Percentiles rank a stretch among this genome's conserved stretches.
phyloP scores from a whole-genome alignment of 495 filamentous ascomycete genomes.

The Clohesyomyces aquaticus region DNA sequence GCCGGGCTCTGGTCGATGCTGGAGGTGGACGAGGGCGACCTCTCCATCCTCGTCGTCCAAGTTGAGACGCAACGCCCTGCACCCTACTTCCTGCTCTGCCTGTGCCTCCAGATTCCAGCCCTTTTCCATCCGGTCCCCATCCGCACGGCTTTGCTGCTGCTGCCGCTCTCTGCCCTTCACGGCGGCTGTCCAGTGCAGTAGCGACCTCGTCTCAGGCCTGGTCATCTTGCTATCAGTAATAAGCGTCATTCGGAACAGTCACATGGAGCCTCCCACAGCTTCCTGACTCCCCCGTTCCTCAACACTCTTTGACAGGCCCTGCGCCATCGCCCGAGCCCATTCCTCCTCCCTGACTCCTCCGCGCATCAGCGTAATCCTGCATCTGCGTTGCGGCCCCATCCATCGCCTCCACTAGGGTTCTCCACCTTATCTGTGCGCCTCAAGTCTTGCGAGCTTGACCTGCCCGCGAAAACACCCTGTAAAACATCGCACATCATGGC shows the following conservation, averaged over 20 bases:
- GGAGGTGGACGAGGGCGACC: not conserved
- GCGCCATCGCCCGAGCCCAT: constrained; percentile 15
- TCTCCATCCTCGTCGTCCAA: constrained; percentile 14
- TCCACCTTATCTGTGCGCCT: constrained; percentile 38
- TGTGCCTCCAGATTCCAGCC: not conserved
- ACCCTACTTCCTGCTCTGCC: not conserved
- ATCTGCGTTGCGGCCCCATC: constrained; percentile 6
- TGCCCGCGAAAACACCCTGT: constrained; percentile 26
- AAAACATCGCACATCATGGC: constrained; percentile 31
- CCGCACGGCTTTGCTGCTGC: constrained; percentile 3
- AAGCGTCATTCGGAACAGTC: constrained; percentile 40
- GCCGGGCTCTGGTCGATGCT: not conserved
- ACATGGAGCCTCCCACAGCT: constrained; percentile 24
- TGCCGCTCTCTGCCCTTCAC: constrained; percentile 19
- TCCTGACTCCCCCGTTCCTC: constrained; percentile 31
- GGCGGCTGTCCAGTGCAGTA: no score
- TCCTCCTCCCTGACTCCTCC: not conserved
- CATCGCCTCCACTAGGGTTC: constrained; percentile 16
- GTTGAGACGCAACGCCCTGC: constrained; percentile 8
- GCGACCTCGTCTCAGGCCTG: not conserved
- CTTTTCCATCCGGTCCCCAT: constrained; percentile 9
- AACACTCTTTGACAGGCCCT: constrained; percentile 29
- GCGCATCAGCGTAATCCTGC: not conserved
- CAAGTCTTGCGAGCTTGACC: constrained; percentile 14
- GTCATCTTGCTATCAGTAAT: constrained; percentile 40